Base-by-base conservation (phyloP, 1,139 yeast genomes). In the Sugiyamaella paludigena region DNA sequence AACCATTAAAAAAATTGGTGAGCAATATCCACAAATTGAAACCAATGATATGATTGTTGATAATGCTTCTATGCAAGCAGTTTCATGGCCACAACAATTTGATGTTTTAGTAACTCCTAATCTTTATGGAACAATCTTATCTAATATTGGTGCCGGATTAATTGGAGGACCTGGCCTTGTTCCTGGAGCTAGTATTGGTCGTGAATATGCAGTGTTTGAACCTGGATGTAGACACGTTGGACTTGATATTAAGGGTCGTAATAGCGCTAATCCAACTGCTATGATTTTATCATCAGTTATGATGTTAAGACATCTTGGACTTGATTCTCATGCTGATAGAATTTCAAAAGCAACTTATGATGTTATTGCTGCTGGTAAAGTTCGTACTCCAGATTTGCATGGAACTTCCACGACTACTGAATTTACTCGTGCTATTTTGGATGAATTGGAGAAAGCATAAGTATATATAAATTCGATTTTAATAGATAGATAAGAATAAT, bases 141-240 rank as follows among this genome's bases (percentile, higher is more conserved):
- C 97, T 61, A 92, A 92, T 81, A 89, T 92, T 67, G 98, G 98
- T 76, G 96, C 98, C 60, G 98, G 96, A 58, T 80, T 92, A 64
- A 86, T 92, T 60, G 98, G 98, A 73, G 98, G 98, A 64, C 98
- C 98, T 68, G 98, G 98, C 74, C 79, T 92, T 65, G 96, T 92
- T 51, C 97, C 98, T 65, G 98, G 98, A 74, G 97, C 95, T 65
- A 87, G 89, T 79, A 89, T 87, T 64, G 98, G 98, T 74, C 86
- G 96, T 72, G 97, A 92, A 68, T 84, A 86, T 72, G 98, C 98
- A 53, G 94, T 92, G 58, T 92, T 92, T 72, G 98, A 92, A 79
- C 98, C 98, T 64, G 98, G 98, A 73, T 91, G 97, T 77, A 87
- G 98, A 80, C 98, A 92, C 77, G 98, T 91, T 65, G 98, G 98